Evolutionary conservation across 1,284 basidiomycete genomes (phyloP).

Genomic region (Fistulinella cinereoalba): DNA sequence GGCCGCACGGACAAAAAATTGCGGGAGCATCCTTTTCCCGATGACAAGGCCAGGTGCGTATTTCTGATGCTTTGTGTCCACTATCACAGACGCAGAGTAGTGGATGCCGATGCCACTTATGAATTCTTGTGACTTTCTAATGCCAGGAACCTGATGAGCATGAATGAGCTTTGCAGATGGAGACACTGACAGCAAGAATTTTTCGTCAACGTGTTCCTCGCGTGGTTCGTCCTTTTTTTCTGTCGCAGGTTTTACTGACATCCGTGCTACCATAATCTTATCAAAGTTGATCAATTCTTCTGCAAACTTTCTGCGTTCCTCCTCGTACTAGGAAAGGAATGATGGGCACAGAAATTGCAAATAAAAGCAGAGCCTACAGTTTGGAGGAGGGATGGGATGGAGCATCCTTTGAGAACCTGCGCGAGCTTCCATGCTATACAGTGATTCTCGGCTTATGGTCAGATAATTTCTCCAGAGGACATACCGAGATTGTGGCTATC

Average conservation of each 20-base stretch:
- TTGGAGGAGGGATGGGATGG: slow-evolving; percentile 59
- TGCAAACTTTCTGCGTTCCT: slow-evolving; percentile 46
- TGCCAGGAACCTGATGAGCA: slow-evolving; percentile 52
- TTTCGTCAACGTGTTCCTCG: slow-evolving; percentile 46
- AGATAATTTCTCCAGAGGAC: neutral
- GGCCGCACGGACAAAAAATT: slow-evolving; percentile 58
- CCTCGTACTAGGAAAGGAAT: slow-evolving; percentile 36
- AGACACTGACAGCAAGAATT: slow-evolving; percentile 39
- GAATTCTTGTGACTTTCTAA: slow-evolving; percentile 58
- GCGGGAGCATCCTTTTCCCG: slow-evolving; percentile 64
- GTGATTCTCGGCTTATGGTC: neutral
- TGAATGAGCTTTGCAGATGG: slow-evolving; percentile 26
- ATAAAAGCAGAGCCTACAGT: slow-evolving; percentile 38
- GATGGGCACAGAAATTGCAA: neutral
- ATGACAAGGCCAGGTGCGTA: slow-evolving; percentile 48
- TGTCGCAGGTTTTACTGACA: slow-evolving; percentile 43
- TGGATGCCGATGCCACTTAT: slow-evolving; percentile 65
- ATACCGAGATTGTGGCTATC: neutral
- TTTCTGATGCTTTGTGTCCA: slow-evolving; percentile 41
- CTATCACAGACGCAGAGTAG: slow-evolving; percentile 53
- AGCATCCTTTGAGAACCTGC: slow-evolving; percentile 69
- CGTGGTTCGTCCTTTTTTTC: slow-evolving; percentile 29
- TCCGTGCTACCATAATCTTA: slow-evolving; percentile 45
- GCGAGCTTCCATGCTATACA: slow-evolving; percentile 67
- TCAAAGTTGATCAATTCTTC: slow-evolving; percentile 54